Evolutionary conservation across 306 rosid genomes (phyloP).

Genomic region (Geum urbanum): DNA sequence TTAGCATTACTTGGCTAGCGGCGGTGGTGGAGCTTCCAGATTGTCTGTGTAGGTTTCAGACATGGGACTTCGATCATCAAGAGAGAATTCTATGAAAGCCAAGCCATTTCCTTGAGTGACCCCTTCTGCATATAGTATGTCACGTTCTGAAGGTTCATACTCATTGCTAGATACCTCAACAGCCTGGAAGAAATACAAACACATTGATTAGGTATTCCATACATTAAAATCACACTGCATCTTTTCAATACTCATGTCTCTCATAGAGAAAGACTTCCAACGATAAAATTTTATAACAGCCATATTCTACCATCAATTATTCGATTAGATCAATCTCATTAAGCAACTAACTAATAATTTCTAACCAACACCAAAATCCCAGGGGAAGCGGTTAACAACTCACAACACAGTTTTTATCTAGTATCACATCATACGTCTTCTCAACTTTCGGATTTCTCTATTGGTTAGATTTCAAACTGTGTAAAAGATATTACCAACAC

Average conservation of each 20-base stretch:
- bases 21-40: slow-evolving; percentile 68
- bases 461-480: too few relatives aligned
- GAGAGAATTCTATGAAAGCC: slow-evolving; percentile 92
- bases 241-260: not conserved
- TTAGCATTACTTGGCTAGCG: slow-evolving; percentile 62
- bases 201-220: not conserved
- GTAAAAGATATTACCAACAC: too few relatives aligned
- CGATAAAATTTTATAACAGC: not conserved
- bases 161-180: slow-evolving; percentile 96
- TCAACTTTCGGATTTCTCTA: not conserved
- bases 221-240: not conserved
- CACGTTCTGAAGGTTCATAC: slow-evolving; percentile 92
- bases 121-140: slow-evolving; percentile 94
- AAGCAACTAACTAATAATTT: too few relatives aligned
- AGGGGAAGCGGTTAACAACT: not conserved
- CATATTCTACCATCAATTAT: not conserved
- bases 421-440: not conserved
- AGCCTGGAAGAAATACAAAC: slow-evolving; percentile 51
- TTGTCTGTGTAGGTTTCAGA: slow-evolving; percentile 74
- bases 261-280: not conserved
- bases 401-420: not conserved
- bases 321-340: too few relatives aligned
- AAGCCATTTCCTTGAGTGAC: slow-evolving; percentile 95
- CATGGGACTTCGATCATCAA: slow-evolving; percentile 85
- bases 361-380: not conserved